Evolutionary conservation across 371 early-diverging fungal genomes (phyloP), one percentile per base, ranked within the genome.

Genomic region (Nematocida sp.): DNA sequence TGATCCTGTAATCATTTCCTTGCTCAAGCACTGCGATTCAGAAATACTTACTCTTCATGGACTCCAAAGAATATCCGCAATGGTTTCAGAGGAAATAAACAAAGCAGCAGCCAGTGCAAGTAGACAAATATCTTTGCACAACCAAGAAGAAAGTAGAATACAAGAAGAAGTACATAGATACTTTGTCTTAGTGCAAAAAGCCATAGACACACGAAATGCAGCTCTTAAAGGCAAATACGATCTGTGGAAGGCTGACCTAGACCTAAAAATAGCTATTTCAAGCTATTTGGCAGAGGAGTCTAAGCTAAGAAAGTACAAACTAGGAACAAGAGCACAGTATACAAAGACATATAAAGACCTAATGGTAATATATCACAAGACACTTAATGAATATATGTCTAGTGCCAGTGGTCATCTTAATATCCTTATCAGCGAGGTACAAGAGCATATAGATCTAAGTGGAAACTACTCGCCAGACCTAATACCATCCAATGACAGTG

Each of bases 211-310:
- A 65, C 37, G 65, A 54, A 29, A 23, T 15, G 13, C 13, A 11
- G 35, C 65, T 17, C 25, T 54, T 21, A 45, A 29, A 1, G 65
- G 54, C 9, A 23, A 21, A 29, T 5, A 17, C 17, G 65, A 65
- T 38, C 9, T 65, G 17, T 65, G 65, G 65, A 65, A 65, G 52
- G 55, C 65, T 4, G 65, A 65, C 27, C 23, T 65, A 11, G 65
- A 65, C 41, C 54, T 65, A 54, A 65, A 54, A 43, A 21, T 23
- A 40, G 46, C 27, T 15, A 65, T 65, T 9, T 4, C 17, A 9
- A 7, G 9, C 19, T 65, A 65, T 29, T 25, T 65, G 0, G 19
- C 13, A 40, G 34, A 35, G 54, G 65, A 65, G 43, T 54, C 27
- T 1, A 7, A 41, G 1, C 5, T 3, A 11, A 9, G 31, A n/a